Evolutionary conservation across 768 basidiomycete species (phyloP), one percentile per base, ranked within the genome.

Genomic region (Termitomyces sp.): DNA sequence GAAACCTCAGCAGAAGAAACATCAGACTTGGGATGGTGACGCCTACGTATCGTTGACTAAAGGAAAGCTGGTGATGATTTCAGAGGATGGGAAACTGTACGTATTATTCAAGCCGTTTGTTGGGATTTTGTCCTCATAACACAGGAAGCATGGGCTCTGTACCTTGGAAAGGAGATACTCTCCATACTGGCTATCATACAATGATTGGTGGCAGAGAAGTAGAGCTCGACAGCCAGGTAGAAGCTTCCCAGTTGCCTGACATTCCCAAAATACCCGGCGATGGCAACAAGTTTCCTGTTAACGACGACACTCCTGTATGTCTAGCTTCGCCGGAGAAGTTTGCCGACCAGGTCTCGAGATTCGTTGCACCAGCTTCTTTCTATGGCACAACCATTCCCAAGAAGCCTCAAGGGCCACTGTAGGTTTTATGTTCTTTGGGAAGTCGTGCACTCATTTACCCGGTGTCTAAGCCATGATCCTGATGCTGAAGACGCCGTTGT

Each of bases 1-100:
- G n/a, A n/a, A n/a, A 66, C 83, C 83, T 56, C 84, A 87, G 67
- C 75, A 74, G 5, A 91, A 81, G 76, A 94, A 94, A 73, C 84
- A 92, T 66, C 90, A 91, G 69, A 90, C 87, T 0, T 95, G 94
- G 93, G 92, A 94, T 59, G 92, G 88, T 2, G 91, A 88, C 63
- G 86, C 81, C 8, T 89, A 82, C 71, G 76, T 90, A 28, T 83
- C 84, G 35, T 76, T 79, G 40, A 70, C 73, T 38, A 79, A 76
- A 22, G 79, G 79, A 13, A 83, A 81, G 61, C 69, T 91, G 22
- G 81, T 79, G 1, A 81, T 92, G 76, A 73, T 90, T 44, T 84
- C 87, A 3, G 89, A 91, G 67, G 81, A 82, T 58, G 92, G 92
- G 3, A 84, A 87, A 75, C 71, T 86, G 91, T 92, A 70, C 62